Evolutionary conservation across 108 stramenopile species (phyloP), one percentile per base, ranked within the genome.

Genomic region (Cyclotella kingstonii): DNA sequence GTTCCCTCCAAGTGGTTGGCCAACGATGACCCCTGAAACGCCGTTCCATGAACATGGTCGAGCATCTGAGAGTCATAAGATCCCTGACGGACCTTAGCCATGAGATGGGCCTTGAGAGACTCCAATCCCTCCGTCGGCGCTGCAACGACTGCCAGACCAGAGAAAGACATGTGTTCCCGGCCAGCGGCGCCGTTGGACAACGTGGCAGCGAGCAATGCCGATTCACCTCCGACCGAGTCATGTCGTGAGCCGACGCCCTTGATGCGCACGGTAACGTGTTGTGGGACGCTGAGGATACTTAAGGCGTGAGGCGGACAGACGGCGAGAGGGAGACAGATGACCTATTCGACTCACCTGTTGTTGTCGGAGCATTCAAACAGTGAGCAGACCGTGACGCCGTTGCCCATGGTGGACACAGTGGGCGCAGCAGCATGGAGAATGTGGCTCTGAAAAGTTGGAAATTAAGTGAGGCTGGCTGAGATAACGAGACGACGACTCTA

Each of bases 21-120:
- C 44, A 99, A 73, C 36, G 94, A 88, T 44, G 87, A 83, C 40
- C 95, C 95, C 39, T 90, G 89, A 66, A 90, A 99, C 40, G 97
- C 96, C 0, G 96, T 96, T 28, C 90, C 90, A 68, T 99, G 98
- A 52, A 99, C 80, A 49, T 96, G 83, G 79, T 99, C 98, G 56
- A 99, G 61, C 62, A 91, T 80, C 60, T 84, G 82, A 76, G 82
- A 85, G 46, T 90, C 88, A 52, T 86, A 63, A 6, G 62, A 57
- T 4, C 9, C 7, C 28, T 41, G 31, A 3, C 19, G 46, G 21
- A 63, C 30, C 35, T 72, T 63, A 11, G 52, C 35, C 2, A 34
- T 23, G 14, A 54, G 55, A 30, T 31, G 30, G 1, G 54, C 40
- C 56, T 72, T 72, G 18, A 53, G 28, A 1, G 1, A 15, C n/a